Base-by-base conservation (phyloP, 768 basidiomycete species). In the Multifurca ochricompacta region DNA sequence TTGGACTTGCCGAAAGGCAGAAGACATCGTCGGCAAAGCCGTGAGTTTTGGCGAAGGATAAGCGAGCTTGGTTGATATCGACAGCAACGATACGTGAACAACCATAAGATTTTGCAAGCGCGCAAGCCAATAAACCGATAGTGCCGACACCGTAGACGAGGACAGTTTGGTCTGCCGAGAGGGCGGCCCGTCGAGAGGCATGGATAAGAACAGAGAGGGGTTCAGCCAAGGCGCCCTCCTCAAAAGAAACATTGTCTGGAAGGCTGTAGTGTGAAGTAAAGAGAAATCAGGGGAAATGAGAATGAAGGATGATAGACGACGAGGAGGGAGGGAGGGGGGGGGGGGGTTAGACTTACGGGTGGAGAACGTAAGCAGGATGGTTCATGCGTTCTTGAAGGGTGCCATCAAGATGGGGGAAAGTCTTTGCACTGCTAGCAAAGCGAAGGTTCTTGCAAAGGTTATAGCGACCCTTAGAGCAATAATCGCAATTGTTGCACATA, bases 91-190 rank as follows among this genome's bases (percentile, higher is more conserved):
- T 76, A 62, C 77, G 74, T 3, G 81, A 74, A 4, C 87, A 87
- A 42, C 91, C 91, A 44, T 73, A 71, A 19, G 81, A 74, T 60
- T 80, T 79, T 35, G 89, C 87, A 54, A 95, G 78, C 3, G 88
- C 79, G 65, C 87, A 89, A 0, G 89, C 89, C 37, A 97, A 82
- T 35, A 96, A 79, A 48, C 95, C 95, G 67, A 98, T 95, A 8
- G 95, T 82, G 46, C 95, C 95, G 18, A 87, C 89, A 50, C 95
- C 95, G 59, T 92, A 86, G 48, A 97, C 86, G 58, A 96, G 83
- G 42, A 95, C 82, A 47, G 80, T 74, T 53, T 89, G 82, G 30
- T 83, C 82, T 7, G 75, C 63, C 31, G 60, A 53, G 53, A 74
- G 68, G 41, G 58, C 67, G 42, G 74, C 73, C 41, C 80, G 71